Evolutionary conservation across 2,329 filamentous ascomycete genomes (phyloP), one percentile per base, ranked within the genome.

Genomic region (Epichloe amarillans): DNA sequence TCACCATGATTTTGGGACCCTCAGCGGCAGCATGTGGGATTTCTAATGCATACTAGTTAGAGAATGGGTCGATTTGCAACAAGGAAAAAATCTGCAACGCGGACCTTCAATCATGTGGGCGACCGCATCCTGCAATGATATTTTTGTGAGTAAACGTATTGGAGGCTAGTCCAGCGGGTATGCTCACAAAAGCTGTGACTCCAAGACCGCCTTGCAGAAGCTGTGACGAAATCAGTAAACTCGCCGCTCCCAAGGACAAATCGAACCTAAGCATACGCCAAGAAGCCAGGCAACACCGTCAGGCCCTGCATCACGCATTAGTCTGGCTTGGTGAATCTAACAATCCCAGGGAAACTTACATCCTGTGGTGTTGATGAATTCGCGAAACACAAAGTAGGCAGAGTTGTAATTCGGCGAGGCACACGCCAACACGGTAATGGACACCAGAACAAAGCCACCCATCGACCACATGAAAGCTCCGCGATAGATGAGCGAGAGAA

Each of bases 391-490:
- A 33, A 64, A 66, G 2, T 57, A 57, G 1, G 58, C 61, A 0
- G 60, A 61, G 3, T 57, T 62, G 61, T 78, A 88, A 54, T 82
- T 70, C 0, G 81, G 81, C 2, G 82, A 76, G 0, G 82, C 72
- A 56, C 80, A 84, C 2, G 80, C 73, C 36, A 88, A 69, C 0
- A 85, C 69, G 0, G 83, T 84, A 53, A 86, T 84, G 41, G 72
- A 83, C 49, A 88, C 84, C 49, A 87, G 68, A 15, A 76, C 68
- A 56, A 88, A 86, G 0, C 84, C 84, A 2, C 72, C 66, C 2
- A 88, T 70, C 0, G 80, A 84, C 84, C 84, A 88, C 30, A 79
- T 73, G 53, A 88, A 82, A 0, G 84, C 84, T 17, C 73, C 71
- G 55, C 71, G 55, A 57, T 83, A 86, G 56, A 87, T 59, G 2